Evolutionary conservation across 2,329 filamentous ascomycete genomes (phyloP).

Genomic region (Endothia cerciana): DNA sequence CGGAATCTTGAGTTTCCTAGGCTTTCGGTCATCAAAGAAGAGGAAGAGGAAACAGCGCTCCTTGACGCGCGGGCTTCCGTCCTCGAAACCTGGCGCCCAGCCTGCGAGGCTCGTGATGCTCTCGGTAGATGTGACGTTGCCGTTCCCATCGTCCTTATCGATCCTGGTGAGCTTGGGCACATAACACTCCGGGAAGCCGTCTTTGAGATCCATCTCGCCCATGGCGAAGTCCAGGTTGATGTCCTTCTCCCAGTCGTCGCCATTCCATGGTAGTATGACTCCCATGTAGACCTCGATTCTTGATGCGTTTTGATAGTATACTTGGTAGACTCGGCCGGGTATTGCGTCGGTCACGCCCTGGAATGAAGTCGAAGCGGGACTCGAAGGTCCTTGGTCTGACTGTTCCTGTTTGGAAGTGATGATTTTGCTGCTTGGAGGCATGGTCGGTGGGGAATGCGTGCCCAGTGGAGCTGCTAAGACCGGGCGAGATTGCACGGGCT

Average conservation of each 20-base stretch:
- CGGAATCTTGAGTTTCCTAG: slow-evolving; percentile 8
- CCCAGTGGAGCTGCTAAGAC: no score
- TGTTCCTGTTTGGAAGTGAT: no score
- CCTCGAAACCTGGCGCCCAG: slow-evolving; percentile 12
- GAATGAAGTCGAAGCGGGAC: not conserved
- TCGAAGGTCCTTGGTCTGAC: not conserved
- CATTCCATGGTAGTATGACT: slow-evolving; percentile 14
- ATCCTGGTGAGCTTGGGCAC: not conserved
- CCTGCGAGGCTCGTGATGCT: slow-evolving; percentile 6
- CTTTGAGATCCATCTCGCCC: not conserved
- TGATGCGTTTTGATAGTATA: slow-evolving; percentile 20
- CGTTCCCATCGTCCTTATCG: not conserved
- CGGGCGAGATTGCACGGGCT: not conserved
- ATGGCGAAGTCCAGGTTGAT: slow-evolving; percentile 16
- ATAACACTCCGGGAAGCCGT: slow-evolving; percentile 16
- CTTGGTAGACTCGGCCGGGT: slow-evolving; percentile 23
- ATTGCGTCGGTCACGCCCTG: slow-evolving; percentile 3
- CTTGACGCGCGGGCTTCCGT: not conserved
- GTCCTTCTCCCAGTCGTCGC: slow-evolving; percentile 12
- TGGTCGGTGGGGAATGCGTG: not conserved
- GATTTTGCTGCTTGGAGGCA: no score
- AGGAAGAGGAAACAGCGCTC: slow-evolving; percentile 20
- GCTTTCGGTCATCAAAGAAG: slow-evolving; percentile 19
- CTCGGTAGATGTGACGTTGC: not conserved
- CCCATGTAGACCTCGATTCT: no score